Evolutionary conservation across 805 yeast species (phyloP).

Genomic region (Millerozyma miso): DNA sequence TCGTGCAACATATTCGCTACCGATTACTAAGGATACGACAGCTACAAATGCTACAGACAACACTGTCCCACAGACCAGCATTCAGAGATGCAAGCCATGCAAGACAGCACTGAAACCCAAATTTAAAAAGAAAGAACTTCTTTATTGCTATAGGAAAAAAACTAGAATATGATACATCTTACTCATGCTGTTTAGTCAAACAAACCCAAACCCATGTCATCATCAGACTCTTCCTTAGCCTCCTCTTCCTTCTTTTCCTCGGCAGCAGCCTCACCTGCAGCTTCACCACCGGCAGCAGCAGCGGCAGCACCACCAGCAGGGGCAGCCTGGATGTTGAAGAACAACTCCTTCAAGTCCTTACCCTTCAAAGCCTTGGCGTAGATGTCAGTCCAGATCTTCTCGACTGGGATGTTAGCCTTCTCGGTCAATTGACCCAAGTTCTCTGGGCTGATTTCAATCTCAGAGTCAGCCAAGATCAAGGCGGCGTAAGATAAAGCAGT

Average conservation of each 20-base stretch:
- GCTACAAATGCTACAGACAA: too few relatives aligned
- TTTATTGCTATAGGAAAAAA: not conserved
- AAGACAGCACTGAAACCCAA: not conserved
- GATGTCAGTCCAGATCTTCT: constrained; percentile 45
- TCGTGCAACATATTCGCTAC: too few relatives aligned
- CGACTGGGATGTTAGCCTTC: constrained; percentile 42
- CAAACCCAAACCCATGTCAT: constrained; percentile 44
- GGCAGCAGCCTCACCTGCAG: constrained; percentile 21
- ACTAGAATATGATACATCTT: not conserved
- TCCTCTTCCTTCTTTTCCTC: constrained; percentile 27
- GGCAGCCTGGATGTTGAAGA: constrained; percentile 46
- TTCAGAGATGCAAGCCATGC: too few relatives aligned
- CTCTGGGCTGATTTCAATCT: constrained; percentile 43
- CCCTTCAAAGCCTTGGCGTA: constrained; percentile 46
- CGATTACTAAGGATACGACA: too few relatives aligned
- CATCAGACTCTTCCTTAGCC: constrained; percentile 32
- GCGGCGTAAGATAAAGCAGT: constrained; percentile 49
- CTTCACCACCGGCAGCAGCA: constrained; percentile 31
- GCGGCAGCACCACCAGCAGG: constrained; percentile 42
- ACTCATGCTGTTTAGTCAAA: constrained; percentile 29
- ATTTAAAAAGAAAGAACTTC: not conserved
- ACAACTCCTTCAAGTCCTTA: constrained; percentile 44
- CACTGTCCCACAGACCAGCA: too few relatives aligned
- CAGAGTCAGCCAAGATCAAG: constrained; percentile 47
- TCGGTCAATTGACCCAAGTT: constrained; percentile 38